A percentile compares a stretch with the other conserved stretches of the same genome.
These are phyloP conservation scores for Podaxis sp. DNA, from an alignment of 768 basidiomycete genomes.

Conservation along the genomic window DNA sequence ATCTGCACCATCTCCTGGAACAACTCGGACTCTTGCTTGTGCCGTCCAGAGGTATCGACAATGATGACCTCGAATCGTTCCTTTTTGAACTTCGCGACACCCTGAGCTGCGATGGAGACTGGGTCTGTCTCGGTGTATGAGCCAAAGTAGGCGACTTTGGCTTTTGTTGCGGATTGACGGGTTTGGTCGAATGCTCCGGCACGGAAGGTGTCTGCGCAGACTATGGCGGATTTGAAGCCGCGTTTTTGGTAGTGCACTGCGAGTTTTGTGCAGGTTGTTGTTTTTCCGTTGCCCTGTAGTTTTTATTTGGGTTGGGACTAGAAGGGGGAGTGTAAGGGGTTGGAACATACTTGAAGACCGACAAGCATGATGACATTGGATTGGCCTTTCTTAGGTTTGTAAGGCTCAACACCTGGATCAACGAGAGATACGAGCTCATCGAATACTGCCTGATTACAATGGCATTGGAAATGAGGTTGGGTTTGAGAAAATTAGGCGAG, in stretches of 20 bases:
- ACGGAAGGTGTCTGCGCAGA: slow-evolving; percentile 99
- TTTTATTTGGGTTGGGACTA: not conserved
- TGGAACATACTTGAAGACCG: slow-evolving; percentile 74
- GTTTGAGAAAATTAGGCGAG: not conserved
- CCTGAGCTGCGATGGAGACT: slow-evolving; percentile 90
- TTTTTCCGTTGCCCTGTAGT: slow-evolving; percentile 91
- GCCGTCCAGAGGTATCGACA: slow-evolving; percentile 96
- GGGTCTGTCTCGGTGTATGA: slow-evolving; percentile 99
- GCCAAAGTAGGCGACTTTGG: slow-evolving; percentile 98
- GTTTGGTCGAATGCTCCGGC: slow-evolving; percentile 99
- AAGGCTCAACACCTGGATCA: slow-evolving; percentile 93
- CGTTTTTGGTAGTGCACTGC: slow-evolving; percentile 97
- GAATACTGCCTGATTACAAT: slow-evolving; percentile 72
- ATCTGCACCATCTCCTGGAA: slow-evolving; percentile 99
- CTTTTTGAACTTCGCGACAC: slow-evolving; percentile 96
- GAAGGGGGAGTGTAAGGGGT: not conserved
- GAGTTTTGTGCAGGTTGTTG: slow-evolving; percentile 98
- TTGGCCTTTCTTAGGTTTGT: slow-evolving; percentile 95
- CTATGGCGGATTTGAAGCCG: slow-evolving; percentile 95
- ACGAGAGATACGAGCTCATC: slow-evolving; percentile 95
- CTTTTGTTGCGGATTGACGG: slow-evolving; percentile 97
- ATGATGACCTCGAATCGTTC: slow-evolving; percentile 98
- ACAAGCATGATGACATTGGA: slow-evolving; percentile 97
- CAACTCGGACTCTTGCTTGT: slow-evolving; percentile 94
- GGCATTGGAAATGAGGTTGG: not conserved